Base-by-base conservation (phyloP, 345 rosid species). In the Corymbia maculata region DNA sequence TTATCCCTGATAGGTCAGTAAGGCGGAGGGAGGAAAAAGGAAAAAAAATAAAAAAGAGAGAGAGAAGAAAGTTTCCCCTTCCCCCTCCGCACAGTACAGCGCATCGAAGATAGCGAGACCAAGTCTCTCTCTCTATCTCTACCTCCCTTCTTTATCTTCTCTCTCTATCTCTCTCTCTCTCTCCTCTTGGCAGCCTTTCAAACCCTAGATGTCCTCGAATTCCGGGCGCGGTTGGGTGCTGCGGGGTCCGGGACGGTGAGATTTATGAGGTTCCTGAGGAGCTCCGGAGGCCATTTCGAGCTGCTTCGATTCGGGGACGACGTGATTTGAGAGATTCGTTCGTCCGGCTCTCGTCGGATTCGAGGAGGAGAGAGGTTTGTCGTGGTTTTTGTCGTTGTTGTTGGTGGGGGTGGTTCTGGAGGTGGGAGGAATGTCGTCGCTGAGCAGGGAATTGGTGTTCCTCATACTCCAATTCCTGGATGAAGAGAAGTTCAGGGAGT, bases 391-490 rank as follows among this genome's bases (percentile, higher is more conserved):
- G 42, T 36, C 42, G 42, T 36, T 36, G 42, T 87, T 49, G 85
- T 30, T 52, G 66, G 47, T 50, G 51, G 42, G 2, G 42, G 42
- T 36, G 42, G 42, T 36, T 36, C 42, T 36, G 42, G 42, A 36
- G 86, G 13, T 55, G 61, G 70, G 17, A 26, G 45, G 86, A 85
- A 96, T 96, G 99, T 92, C 98, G 82, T 94, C 98, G 82, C 91
- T 96, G 90, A 96, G 97, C 92, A 93, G 98, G 88, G 99, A 97
- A 92, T 89, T 96, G 92, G 99, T 97, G 92, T 95, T 95, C 90
- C 97, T 96, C 88, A 94, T 96, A 91, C 98, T 97, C 85, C 99
- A 97, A 90, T 97, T 97, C 88, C 98, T 97, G 12, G 98, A 96
- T 75, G 99, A 97, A 91, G 97, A 97, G 93, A 95, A 96, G 89